Conservation (phyloP, 2,329 filamentous ascomycete genomes). For the Dichotomopilus funicola region DNA sequence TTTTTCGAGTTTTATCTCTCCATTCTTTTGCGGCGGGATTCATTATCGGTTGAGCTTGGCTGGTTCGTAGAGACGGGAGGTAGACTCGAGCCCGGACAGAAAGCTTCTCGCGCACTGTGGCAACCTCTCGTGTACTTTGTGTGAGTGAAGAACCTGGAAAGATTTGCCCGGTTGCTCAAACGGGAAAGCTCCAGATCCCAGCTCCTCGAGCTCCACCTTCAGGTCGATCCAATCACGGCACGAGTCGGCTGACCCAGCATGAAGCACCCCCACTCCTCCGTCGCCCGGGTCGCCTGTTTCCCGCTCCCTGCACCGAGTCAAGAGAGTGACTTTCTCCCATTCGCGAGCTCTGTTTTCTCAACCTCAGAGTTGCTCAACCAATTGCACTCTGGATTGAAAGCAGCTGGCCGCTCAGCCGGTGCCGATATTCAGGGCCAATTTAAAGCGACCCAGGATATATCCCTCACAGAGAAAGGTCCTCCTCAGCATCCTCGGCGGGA, state of each 20-base stretch:
- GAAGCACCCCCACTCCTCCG: conserved; percentile 14
- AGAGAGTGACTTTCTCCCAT: conserved; percentile 7
- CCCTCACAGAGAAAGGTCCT: no score
- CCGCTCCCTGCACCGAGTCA: conserved; percentile 22
- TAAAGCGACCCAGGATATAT: no score
- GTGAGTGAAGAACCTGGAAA: not conserved
- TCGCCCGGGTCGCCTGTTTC: conserved; percentile 12
- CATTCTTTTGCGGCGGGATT: no score
- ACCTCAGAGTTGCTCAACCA: not conserved
- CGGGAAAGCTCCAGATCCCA: conserved; percentile 16
- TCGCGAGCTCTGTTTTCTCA: not conserved
- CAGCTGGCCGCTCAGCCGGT: no score
- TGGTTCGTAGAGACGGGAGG: no score
- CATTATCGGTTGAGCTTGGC: no score
- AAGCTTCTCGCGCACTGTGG: no score
- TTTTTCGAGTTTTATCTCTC: no score
- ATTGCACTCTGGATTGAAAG: not conserved
- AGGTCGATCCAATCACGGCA: conserved; percentile 16
- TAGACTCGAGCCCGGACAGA: no score
- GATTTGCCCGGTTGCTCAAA: conserved; percentile 6
- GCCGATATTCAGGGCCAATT: no score
- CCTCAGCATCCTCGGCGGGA: no score
- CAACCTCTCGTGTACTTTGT: no score
- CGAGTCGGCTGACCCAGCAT: not conserved
- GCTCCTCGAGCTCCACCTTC: conserved; percentile 11